Base-by-base conservation (phyloP, 441 rosid genomes). In the Bruguiera hainesii region DNA sequence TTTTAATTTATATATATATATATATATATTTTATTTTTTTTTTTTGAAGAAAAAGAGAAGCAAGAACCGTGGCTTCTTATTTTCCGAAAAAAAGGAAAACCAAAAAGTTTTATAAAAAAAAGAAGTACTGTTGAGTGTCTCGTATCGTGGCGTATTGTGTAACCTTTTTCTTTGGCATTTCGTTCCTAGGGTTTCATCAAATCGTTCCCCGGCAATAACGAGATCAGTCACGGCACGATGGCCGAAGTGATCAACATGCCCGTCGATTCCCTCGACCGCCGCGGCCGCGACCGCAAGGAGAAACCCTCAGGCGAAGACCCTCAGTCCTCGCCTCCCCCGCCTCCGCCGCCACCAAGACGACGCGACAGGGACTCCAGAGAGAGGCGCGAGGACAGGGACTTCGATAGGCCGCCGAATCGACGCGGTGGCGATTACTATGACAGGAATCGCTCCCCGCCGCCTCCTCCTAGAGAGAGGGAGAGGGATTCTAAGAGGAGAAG, bases 401-500 rank as follows among this genome's bases (percentile, higher is more conserved):
- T 69, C 35, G 80, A 72, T 42, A 69, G 80, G 46, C 76, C 68
- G 28, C 67, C 65, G 0, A 69, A 69, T 70, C 77, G 80, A 56
- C 75, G 80, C 16, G 79, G 69, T 2, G 75, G 67, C 51, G 58
- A 55, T 55, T 55, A 21, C 16, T 23, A 55, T 55, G 58, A 55
- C 16, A 55, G 58, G 29, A 55, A 55, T 53, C 57, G 57, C 28
- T 53, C 57, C 26, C 57, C 57, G 21, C 57, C 26, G 16, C 57
- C 57, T 2, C 57, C 57, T 2, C 57, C 21, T 18, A 81, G 82
- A 67, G 80, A 85, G 28, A 83, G 86, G 60, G 95, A 87, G 11
- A 83, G 91, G 73, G 97, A 90, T 15, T 84, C 84, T 59, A 89
- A 88, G 85, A 81, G 94, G 69, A 80, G 96, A 58, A 72, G 76